A percentile compares a stretch with the other conserved stretches of the same genome.
phyloP scores from a whole-genome alignment of 2,329 filamentous ascomycete genomes.

The Fusarium albidum region DNA sequence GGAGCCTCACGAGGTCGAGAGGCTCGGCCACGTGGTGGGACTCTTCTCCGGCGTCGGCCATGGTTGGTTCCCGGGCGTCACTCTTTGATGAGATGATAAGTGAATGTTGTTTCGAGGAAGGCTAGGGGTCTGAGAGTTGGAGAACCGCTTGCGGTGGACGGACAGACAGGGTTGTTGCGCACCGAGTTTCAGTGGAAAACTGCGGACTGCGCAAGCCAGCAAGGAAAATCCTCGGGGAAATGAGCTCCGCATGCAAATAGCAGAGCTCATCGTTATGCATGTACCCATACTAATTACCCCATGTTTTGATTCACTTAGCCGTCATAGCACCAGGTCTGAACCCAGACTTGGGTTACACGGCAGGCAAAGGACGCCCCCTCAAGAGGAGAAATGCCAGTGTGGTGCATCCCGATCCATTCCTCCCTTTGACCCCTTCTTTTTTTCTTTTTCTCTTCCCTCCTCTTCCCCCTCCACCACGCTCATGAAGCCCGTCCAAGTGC shows the following conservation, averaged over 20 bases:
- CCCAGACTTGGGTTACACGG: constrained; percentile 35
- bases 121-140: constrained; percentile 15
- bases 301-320: constrained; percentile 29
- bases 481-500: constrained; percentile 17
- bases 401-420: constrained; percentile 19
- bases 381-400: constrained; percentile 24
- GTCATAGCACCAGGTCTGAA: constrained; percentile 5
- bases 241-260: constrained; percentile 15
- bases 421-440: constrained; percentile 9
- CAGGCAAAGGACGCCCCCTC: constrained; percentile 28
- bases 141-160: constrained; percentile 16
- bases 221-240: constrained; percentile 39
- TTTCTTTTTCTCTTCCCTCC: constrained; percentile 11
- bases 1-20: constrained; percentile 92
- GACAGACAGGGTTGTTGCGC: constrained; percentile 29
- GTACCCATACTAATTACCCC: constrained; percentile 20
- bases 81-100: constrained; percentile 8
- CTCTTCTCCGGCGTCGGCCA: constrained; percentile 86
- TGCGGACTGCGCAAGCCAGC: constrained; percentile 27
- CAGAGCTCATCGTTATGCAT: constrained; percentile 16
- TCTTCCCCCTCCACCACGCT: neutral
- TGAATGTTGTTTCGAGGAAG: constrained; percentile 13
- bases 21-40: constrained; percentile 83
- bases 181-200: constrained; percentile 34
- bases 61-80: constrained; percentile 49